These are phyloP conservation scores for Draba incana DNA, from an alignment of 345 rosid species.

Conservation along the genomic window DNA sequence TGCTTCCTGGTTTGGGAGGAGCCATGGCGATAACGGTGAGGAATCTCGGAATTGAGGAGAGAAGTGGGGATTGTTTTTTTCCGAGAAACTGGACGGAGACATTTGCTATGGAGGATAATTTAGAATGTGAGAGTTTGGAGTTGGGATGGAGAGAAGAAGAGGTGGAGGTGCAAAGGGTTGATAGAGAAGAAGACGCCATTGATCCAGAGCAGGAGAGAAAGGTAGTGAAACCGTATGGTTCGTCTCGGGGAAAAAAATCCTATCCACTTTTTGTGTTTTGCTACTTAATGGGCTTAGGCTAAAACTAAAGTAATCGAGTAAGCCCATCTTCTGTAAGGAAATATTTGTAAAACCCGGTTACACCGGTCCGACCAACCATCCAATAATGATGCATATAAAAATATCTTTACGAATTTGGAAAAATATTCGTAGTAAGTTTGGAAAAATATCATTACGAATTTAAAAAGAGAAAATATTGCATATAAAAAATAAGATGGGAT, in stretches of 20 bases:
- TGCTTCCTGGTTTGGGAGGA: constrained; percentile 88
- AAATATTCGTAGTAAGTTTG: too few species aligned
- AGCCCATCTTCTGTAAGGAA: not conserved
- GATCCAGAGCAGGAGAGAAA: constrained; percentile 24
- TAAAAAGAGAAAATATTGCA: too few species aligned
- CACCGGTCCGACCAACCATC: too few species aligned
- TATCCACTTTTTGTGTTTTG: constrained; percentile 37
- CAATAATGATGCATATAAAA: too few species aligned
- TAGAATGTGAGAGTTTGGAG: constrained; percentile 45
- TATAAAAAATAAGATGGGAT: too few species aligned
- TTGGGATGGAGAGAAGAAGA: constrained; percentile 38
- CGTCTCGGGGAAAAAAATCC: constrained; percentile 31
- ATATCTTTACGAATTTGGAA: too few species aligned
- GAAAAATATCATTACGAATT: too few species aligned
- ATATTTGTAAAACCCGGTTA: too few species aligned
- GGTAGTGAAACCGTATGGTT: constrained; percentile 27
- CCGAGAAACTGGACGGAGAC: constrained; percentile 55
- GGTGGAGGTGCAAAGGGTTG: constrained; percentile 30
- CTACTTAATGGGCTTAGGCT: constrained; percentile 2
- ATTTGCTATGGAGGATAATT: constrained; percentile 56
- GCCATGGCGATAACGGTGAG: constrained; percentile 92
- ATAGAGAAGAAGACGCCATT: constrained; percentile 65
- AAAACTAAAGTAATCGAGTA: not conserved
- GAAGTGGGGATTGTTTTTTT: constrained; percentile 50
- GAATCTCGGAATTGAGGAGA: constrained; percentile 56